Evolutionary conservation across 805 yeast species (phyloP).

Genomic region (Metschnikowia gelsemii): DNA sequence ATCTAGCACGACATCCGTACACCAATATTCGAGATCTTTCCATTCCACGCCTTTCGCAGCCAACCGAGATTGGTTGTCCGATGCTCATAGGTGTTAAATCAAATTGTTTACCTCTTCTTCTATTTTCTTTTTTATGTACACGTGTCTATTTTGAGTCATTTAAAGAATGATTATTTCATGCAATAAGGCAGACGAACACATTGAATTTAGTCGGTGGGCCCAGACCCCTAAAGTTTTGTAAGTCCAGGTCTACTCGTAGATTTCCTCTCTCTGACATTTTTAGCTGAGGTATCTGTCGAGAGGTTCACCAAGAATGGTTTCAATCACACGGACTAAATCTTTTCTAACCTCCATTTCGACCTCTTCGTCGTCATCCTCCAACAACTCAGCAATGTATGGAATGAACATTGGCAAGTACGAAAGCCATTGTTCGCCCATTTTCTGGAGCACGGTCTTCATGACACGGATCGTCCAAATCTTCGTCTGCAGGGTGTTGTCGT

Average conservation of each 20-base stretch:
- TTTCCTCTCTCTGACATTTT: background rate
- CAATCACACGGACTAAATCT: constrained; percentile 87
- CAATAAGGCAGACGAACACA: too few species aligned
- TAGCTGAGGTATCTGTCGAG: constrained; percentile 73
- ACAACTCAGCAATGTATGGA: constrained; percentile 90
- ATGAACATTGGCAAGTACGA: constrained; percentile 87
- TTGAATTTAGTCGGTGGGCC: too few species aligned
- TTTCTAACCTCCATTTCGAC: constrained; percentile 90
- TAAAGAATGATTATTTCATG: too few species aligned
- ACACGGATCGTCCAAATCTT: constrained; percentile 81
- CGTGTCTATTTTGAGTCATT: background rate
- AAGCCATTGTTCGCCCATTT: constrained; percentile 94
- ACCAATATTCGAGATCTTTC: constrained; percentile 17
- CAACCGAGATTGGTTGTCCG: background rate
- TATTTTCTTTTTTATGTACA: too few species aligned
- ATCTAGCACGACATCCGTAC: constrained; percentile 10
- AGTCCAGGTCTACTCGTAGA: background rate
- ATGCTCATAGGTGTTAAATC: too few species aligned
- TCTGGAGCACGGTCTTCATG: constrained; percentile 78
- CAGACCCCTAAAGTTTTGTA: too few species aligned
- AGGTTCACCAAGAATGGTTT: constrained; percentile 91
- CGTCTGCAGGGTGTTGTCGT: constrained; percentile 57
- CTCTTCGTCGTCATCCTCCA: constrained; percentile 93
- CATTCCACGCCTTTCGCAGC: constrained; percentile 2
- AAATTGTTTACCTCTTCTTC: too few species aligned